Percentiles rank a stretch among this genome's conserved stretches.
Conservation (phyloP, 75 land plant genomes). For the Selaginella moellendorffii region DNA sequence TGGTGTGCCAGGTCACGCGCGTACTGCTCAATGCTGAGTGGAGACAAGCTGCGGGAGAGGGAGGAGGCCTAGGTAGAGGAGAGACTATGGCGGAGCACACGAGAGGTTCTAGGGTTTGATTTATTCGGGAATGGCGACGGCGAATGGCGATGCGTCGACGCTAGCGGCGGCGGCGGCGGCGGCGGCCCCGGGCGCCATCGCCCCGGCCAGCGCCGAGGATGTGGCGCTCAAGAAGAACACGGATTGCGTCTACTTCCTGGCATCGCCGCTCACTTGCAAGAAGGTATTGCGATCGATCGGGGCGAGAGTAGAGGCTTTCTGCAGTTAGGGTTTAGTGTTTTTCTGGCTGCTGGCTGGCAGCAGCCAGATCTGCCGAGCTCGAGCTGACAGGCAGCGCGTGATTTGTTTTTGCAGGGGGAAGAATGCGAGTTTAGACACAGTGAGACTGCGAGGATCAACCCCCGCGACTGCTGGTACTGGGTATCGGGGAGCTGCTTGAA, state of each 20-base stretch:
- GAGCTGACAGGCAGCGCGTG: background rate
- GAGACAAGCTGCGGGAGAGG: background rate
- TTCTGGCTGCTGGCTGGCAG: no score
- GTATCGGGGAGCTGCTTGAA: slow-evolving; percentile 5
- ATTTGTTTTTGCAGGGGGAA: background rate
- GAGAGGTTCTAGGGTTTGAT: background rate
- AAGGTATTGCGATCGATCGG: slow-evolving; percentile 26
- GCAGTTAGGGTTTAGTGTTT: no score
- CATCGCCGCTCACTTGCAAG: slow-evolving; percentile 68
- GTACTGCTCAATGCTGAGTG: background rate
- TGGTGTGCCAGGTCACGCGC: background rate
- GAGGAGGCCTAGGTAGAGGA: no score
- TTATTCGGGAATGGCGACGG: no score
- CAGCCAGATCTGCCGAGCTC: background rate
- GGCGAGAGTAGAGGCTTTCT: no score
- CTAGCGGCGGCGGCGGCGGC: no score
- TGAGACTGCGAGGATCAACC: slow-evolving; percentile 7
- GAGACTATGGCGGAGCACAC: background rate
- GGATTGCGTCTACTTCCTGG: slow-evolving; percentile 69
- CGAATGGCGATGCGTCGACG: no score
- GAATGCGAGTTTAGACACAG: slow-evolving; percentile 8
- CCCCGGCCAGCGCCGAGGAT: slow-evolving; percentile 31
- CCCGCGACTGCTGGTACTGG: slow-evolving; percentile 8
- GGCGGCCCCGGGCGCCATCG: background rate
- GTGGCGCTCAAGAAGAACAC: slow-evolving; percentile 40